Base-by-base conservation (phyloP, 306 rosid genomes). In the Prunus kanzakura region DNA sequence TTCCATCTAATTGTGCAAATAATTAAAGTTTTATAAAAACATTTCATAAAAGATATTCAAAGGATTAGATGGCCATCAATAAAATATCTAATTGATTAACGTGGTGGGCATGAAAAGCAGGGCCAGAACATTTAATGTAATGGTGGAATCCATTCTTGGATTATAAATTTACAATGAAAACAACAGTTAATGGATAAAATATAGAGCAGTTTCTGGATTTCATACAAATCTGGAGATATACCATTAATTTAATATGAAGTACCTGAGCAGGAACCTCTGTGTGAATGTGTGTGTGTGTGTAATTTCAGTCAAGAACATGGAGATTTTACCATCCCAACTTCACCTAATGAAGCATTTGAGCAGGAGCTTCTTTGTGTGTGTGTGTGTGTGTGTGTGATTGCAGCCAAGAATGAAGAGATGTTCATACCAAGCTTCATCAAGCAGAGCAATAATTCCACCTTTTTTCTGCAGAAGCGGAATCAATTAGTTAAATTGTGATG, bases 391-490 rank as follows among this genome's bases (percentile, higher is more conserved):
- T 51, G 62, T 15, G 20, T 9, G 43, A 11, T 29, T 73, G 25
- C 18, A 43, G 51, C 38, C 29, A 45, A 41, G 27, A 79, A 74
- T 29, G 49, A 72, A 84, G 69, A 78, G 73, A 81, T 64, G 32
- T 64, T 64, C 95, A 79, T 95, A 95, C 98, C 97, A 95, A 64
- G 98, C 96, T 82, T 95, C 98, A 83, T 95, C 98, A 64, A 92
- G 98, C 65, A 95, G 84, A 79, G 96, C 82, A 72, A 95, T 86
- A 67, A 95, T 83, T 79, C 98, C 98, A 72, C 97, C 96, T 14
- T 96, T 97, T 87, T 92, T 95, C 97, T 95, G 89, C 86, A 84
- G 68, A 84, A 81, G 22, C 30, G 62, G 29, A 58, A 62, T 41
- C 60, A 69, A 51, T 54, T 68, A 73, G 43, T 38, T 38, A 38